Evolutionary conservation across 1,284 basidiomycete genomes (phyloP).

Genomic region (Cystobasidiaceae sp.): DNA sequence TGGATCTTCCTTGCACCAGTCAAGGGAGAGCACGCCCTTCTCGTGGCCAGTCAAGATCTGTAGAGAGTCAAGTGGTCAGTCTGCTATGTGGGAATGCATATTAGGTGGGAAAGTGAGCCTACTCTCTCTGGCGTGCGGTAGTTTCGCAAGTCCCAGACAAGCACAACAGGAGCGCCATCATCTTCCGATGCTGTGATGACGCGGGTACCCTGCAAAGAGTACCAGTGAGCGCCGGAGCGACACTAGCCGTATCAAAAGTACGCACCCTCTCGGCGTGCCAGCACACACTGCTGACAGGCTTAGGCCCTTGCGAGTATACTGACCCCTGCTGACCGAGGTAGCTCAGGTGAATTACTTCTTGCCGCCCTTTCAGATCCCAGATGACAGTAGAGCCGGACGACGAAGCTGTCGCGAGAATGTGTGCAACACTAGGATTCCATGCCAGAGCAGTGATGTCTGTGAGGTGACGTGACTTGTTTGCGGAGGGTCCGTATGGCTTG

Average conservation of each 20-base stretch:
- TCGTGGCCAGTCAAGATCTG: slow-evolving; percentile 90
- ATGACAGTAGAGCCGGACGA: slow-evolving; percentile 94
- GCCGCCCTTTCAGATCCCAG: slow-evolving; percentile 89
- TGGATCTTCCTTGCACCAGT: slow-evolving; percentile 94
- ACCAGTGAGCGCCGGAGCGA: too few species aligned
- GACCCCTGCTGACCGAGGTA: slow-evolving; percentile 70
- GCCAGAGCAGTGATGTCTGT: slow-evolving; percentile 91
- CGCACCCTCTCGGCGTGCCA: slow-evolving; percentile 95
- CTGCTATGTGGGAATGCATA: too few species aligned
- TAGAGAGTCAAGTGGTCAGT: background rate
- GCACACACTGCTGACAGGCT: slow-evolving; percentile 93
- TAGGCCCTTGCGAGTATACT: slow-evolving; percentile 57
- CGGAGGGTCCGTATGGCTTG: slow-evolving; percentile 52
- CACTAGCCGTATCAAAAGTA: too few species aligned
- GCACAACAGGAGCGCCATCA: slow-evolving; percentile 89
- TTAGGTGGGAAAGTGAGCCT: too few species aligned
- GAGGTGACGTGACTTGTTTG: slow-evolving; percentile 82
- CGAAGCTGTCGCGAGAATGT: slow-evolving; percentile 89
- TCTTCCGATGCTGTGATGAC: slow-evolving; percentile 94
- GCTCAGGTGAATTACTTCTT: slow-evolving; percentile 84
- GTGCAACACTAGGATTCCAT: slow-evolving; percentile 93
- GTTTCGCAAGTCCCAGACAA: slow-evolving; percentile 98
- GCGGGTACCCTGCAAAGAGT: too few species aligned
- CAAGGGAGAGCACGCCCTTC: slow-evolving; percentile 87
- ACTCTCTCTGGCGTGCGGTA: slow-evolving; percentile 93